Base-by-base conservation (phyloP, 2,329 filamentous ascomycete genomes). In the Geosmithia flava region DNA sequence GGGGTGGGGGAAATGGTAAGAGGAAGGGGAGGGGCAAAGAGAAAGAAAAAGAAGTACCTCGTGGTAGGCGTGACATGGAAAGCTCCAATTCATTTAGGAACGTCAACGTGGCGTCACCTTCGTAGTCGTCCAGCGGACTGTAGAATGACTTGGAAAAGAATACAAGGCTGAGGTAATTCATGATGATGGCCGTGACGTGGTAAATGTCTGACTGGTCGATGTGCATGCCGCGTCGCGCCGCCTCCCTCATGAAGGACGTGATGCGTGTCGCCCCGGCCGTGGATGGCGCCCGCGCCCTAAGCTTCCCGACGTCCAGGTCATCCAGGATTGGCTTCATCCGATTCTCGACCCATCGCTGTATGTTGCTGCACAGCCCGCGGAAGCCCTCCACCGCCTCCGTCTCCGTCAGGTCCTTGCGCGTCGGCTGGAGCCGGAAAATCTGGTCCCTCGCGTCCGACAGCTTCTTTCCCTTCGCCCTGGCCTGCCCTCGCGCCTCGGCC, bases 61-160 rank as follows among this genome's bases (percentile, higher is more conserved):
- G 52, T n/a, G 60, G 58, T 29, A 66, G 51, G 42, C 58, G 59
- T 6, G 58, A 58, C 60, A 66, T 64, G 41, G 57, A 55, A 1
- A 41, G 54, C 51, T 64, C 61, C 3, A 65, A 48, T 23, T 61
- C 58, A 13, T 63, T 57, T 45, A 66, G 58, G 61, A 63, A 66
- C 20, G 51, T 49, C 11, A 59, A 29, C 4, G 61, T 64, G 17
- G 58, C 53, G 30, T 63, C 57, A 13, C 56, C 53, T 17, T 58
- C 55, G 1, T 53, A 53, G 41, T 64, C 61, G 47, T 64, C 62
- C 41, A 66, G 50, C 8, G 64, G 63, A 46, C 60, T 61, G 53
- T 66, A 66, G 48, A 66, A 66, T 0, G 62, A 59, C 47, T 60
- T 64, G 20, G 61, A 54, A 47, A 66, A 66, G 27, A 66, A 50